These are phyloP conservation scores for Trypanosoma lewisi DNA, from an alignment of 208 protist species.

Conservation along the genomic window DNA sequence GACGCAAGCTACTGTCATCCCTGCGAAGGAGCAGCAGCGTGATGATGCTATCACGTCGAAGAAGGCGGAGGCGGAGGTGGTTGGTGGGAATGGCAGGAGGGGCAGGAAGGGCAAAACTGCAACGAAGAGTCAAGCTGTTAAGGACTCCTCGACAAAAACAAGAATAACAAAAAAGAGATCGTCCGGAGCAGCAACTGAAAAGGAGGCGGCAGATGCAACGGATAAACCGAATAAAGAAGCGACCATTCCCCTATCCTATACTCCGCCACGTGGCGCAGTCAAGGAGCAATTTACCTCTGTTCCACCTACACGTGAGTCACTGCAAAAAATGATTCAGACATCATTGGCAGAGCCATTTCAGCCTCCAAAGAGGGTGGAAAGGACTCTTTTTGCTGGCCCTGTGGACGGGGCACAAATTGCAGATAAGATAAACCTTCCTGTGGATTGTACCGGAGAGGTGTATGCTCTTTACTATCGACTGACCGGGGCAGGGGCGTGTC, in stretches of 20 bases:
- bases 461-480: conserved; percentile 27
- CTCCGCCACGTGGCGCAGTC: neutral
- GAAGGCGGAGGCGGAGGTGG: neutral
- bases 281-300: neutral
- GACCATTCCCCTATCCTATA: neutral
- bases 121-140: neutral
- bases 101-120: neutral
- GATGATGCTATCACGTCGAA: neutral
- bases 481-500: conserved; percentile 24
- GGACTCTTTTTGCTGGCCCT: conserved; percentile 18
- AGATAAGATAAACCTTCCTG: conserved; percentile 25
- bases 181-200: neutral
- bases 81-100: no score
- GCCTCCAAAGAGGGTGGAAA: conserved; percentile 17
- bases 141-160: neutral
- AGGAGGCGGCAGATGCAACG: neutral
- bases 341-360: conserved; percentile 23
- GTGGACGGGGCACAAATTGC: conserved; percentile 19
- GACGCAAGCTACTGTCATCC: neutral
- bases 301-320: conserved; percentile 12
- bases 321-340: conserved; percentile 13
- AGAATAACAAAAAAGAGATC: neutral
- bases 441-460: conserved; percentile 17
- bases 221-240: neutral
- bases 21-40: neutral